These are phyloP conservation scores for Cichorium intybus DNA, from an alignment of 140 eudicot genomes.

Conservation along the genomic window DNA sequence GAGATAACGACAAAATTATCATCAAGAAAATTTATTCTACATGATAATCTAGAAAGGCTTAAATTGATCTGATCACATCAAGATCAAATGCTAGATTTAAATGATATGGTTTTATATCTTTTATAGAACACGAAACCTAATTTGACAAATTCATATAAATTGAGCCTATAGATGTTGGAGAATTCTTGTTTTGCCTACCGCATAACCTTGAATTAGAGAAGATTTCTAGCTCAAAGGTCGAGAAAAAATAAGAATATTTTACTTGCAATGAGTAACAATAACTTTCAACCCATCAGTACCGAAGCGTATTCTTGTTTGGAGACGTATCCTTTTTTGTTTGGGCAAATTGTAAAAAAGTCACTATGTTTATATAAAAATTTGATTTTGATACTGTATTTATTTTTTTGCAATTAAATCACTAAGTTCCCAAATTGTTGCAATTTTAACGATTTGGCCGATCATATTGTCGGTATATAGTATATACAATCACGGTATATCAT, in stretches of 20 bases:
- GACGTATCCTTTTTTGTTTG: no score
- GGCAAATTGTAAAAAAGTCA: no score
- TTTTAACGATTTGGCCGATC: no score
- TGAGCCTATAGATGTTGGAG: background rate
- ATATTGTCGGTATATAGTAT: no score
- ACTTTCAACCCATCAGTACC: constrained; percentile 47
- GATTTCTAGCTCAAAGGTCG: background rate
- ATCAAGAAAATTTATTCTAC: background rate
- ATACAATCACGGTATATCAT: no score
- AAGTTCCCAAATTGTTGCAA: no score
- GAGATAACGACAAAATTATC: background rate
- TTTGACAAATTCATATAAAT: no score
- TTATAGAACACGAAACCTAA: background rate
- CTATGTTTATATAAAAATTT: no score
- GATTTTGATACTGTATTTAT: no score
- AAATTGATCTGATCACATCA: constrained; percentile 4
- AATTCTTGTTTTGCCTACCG: background rate
- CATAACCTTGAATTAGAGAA: constrained; percentile 1
- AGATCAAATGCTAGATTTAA: constrained; percentile 6
- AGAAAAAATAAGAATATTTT: background rate
- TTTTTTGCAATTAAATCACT: no score
- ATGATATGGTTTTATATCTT: background rate
- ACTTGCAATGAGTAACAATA: constrained; percentile 46
- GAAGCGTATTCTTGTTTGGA: no score
- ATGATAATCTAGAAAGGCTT: background rate